Evolutionary conservation across 2,329 filamentous ascomycete genomes (phyloP), one percentile per base, ranked within the genome.

Genomic region (Zymoseptoria pseudotritici): DNA sequence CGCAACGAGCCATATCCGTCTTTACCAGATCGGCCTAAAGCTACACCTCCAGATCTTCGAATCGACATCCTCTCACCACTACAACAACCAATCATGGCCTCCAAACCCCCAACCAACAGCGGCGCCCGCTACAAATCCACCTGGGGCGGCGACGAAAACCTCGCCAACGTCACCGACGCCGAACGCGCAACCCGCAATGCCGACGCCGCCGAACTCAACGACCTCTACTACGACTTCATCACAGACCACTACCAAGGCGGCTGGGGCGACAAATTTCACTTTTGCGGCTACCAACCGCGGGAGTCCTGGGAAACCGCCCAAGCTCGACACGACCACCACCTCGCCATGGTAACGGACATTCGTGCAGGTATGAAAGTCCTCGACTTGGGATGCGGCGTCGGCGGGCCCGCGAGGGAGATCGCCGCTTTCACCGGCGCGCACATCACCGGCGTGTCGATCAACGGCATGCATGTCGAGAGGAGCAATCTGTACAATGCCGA

Each of bases 171-270:
- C 8, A 54, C 53, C 53, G 53, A 54, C 26, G 53, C 26, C 17
- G 53, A 54, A 26, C 53, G 53, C 17, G 24, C 36, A 5, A 24
- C 26, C n/a, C 53, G 53, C 53, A 54, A 54, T 26, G 36, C 26
- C 4, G 24, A 54, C 20, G 53, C 24, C 24, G 53, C 26, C 11
- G 17, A 54, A 26, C 21, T 29, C 22, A 36, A 26, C 76, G 36
- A 46, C 13, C 36, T 46, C 36, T 96, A 97, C 83, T 97, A 97
- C 81, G 96, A 97, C 78, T 85, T 96, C 54, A 91, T 90, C n/a
- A 97, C 92, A 67, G 92, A 96, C 73, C 78, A 96, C 55, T 97
- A 97, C 81, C 91, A 97, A 79, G 91, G 95, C 69, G 92, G 90
- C 69, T 97, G 92, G 91, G 90, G 90, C 64, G 86, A 90, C 71